Percentiles rank a stretch among this genome's conserved stretches.
Conservation (phyloP, 148 eudicot species). For the Vaccinium vitisidaea region DNA sequence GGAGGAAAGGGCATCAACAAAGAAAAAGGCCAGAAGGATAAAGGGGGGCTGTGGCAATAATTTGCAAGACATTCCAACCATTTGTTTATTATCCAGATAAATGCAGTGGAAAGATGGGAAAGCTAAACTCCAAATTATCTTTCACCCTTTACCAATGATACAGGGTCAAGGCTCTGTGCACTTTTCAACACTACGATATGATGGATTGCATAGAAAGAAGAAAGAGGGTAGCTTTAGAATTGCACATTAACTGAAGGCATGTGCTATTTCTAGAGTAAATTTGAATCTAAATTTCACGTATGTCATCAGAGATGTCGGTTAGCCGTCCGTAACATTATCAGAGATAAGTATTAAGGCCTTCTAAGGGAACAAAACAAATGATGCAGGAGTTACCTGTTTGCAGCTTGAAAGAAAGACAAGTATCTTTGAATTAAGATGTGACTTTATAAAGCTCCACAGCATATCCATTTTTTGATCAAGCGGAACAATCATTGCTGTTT, state of each 20-base stretch:
- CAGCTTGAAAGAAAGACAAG: slow-evolving; percentile 87
- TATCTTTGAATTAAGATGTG: slow-evolving; percentile 76
- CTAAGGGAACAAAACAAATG: neutral
- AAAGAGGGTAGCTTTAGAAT: neutral
- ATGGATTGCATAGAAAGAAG: neutral
- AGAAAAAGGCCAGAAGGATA: slow-evolving; percentile 1
- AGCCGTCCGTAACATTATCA: neutral
- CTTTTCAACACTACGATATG: neutral
- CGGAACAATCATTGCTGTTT: slow-evolving; percentile 66
- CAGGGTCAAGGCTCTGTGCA: neutral
- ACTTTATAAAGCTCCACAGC: slow-evolving; percentile 88
- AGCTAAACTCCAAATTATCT: neutral
- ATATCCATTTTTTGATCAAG: slow-evolving; percentile 83
- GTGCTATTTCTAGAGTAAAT: neutral
- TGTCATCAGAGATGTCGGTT: neutral
- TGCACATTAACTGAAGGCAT: neutral
- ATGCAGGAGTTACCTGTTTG: slow-evolving; percentile 60
- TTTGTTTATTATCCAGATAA: neutral
- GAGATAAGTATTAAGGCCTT: neutral
- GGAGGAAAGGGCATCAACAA: neutral
- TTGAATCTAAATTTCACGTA: neutral
- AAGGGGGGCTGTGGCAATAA: neutral
- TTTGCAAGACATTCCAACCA: neutral
- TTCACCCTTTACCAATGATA: neutral
- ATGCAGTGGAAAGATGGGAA: neutral